Evolutionary conservation across 2,329 filamentous ascomycete genomes (phyloP).

Genomic region (Harringtonia lauricola): DNA sequence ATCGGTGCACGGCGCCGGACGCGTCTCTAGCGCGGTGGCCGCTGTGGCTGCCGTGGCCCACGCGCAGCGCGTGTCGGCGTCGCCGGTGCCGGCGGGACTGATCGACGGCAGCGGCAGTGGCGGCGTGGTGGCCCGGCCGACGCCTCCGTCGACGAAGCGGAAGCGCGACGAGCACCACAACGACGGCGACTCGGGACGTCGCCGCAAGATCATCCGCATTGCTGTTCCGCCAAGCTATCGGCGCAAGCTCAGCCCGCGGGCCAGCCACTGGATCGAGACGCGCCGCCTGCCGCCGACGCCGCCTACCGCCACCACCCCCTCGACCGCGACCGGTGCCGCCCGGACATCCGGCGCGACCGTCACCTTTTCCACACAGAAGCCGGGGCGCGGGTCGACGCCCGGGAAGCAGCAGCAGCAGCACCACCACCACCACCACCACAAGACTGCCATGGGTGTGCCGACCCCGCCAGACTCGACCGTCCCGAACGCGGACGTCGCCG

Average conservation of each 20-base stretch:
- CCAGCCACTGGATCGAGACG: slow-evolving; percentile 10
- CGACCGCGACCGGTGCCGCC: slow-evolving; percentile 1
- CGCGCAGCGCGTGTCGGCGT: background rate
- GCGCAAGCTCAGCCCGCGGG: slow-evolving; percentile 7
- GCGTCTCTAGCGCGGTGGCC: slow-evolving; percentile 14
- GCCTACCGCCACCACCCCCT: no score
- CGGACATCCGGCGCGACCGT: slow-evolving; percentile 1
- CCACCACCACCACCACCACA: background rate
- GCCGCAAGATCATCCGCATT: slow-evolving; percentile 17
- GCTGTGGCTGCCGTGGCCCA: slow-evolving; percentile 8
- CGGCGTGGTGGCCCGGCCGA: slow-evolving; percentile 5
- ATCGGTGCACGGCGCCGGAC: no score
- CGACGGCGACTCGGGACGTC: slow-evolving; percentile 9
- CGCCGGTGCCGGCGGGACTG: background rate
- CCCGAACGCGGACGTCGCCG: no score
- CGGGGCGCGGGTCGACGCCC: no score
- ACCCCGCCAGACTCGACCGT: background rate
- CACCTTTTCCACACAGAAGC: background rate
- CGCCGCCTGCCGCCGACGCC: background rate
- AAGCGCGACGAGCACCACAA: slow-evolving; percentile 19
- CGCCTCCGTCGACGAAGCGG: slow-evolving; percentile 12
- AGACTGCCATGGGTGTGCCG: background rate
- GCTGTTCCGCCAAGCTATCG: slow-evolving; percentile 7
- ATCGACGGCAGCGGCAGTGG: background rate
- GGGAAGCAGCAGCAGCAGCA: no score